Percentiles rank a stretch among this genome's conserved stretches.
Evolutionary conservation across 345 rosid genomes (phyloP).

Genomic region (Anastatica hierochuntica): DNA sequence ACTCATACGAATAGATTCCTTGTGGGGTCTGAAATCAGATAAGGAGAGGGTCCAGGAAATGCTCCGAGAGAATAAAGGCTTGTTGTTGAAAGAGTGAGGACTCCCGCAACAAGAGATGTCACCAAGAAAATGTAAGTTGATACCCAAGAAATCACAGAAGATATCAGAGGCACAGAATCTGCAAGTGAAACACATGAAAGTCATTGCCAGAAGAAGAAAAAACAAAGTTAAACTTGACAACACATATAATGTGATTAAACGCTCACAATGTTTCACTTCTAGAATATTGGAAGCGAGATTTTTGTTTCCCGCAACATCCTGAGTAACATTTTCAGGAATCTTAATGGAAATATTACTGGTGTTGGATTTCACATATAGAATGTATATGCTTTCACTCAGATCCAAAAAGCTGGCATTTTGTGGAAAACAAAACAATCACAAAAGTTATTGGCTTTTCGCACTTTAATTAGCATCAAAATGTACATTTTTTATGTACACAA

Average conservation of each 20-base stretch:
- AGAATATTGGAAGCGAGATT: slow-evolving; percentile 66
- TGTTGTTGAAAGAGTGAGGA: slow-evolving; percentile 71
- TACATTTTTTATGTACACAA: background rate
- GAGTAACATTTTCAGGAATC: slow-evolving; percentile 70
- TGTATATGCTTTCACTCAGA: slow-evolving; percentile 48
- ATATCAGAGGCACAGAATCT: slow-evolving; percentile 63
- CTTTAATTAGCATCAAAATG: background rate
- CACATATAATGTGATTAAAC: background rate
- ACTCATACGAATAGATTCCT: slow-evolving; percentile 70
- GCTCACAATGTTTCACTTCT: slow-evolving; percentile 73
- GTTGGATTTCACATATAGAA: slow-evolving; percentile 51
- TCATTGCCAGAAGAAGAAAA: background rate
- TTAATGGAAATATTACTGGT: slow-evolving; percentile 35
- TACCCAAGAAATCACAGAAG: slow-evolving; percentile 37
- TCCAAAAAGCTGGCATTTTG: slow-evolving; percentile 54
- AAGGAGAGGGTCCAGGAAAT: slow-evolving; percentile 47
- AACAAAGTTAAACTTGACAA: background rate
- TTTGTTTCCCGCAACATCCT: slow-evolving; percentile 80
- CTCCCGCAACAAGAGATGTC: slow-evolving; percentile 53
- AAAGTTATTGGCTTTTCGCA: too few relatives aligned
- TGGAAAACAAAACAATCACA: slow-evolving; percentile 1
- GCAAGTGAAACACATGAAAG: slow-evolving; percentile 18
- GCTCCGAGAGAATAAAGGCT: slow-evolving; percentile 66
- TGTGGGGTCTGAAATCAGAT: slow-evolving; percentile 52
- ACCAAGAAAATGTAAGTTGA: slow-evolving; percentile 44